phyloP scores from a whole-genome alignment of 2,329 filamentous ascomycete species.

The Kalmusia sp. region DNA sequence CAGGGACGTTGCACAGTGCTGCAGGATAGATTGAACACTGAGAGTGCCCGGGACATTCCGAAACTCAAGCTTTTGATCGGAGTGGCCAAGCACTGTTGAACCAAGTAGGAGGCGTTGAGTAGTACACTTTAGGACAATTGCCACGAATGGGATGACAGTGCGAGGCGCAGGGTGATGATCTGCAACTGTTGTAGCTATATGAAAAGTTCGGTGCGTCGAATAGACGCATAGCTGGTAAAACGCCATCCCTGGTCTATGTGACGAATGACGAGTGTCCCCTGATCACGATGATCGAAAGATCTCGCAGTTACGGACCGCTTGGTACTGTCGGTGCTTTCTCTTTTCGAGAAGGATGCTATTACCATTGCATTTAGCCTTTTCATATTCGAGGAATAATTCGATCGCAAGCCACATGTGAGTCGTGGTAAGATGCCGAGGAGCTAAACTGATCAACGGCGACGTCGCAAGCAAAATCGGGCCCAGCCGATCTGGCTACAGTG shows the following conservation, averaged over 20 bases:
- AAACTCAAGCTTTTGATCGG: neutral
- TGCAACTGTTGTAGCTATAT: neutral
- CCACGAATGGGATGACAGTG: neutral
- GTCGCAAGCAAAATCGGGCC: neutral
- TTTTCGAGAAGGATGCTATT: neutral
- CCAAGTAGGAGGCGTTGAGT: neutral
- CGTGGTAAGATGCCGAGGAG: neutral
- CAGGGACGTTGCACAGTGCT: neutral
- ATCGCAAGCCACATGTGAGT: neutral
- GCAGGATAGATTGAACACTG: constrained; percentile 2
- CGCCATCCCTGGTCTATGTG: neutral
- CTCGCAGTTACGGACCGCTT: neutral
- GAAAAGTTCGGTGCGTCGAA: neutral
- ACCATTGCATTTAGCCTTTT: neutral
- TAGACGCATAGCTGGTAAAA: neutral
- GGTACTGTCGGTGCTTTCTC: neutral
- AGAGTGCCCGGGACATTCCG: neutral
- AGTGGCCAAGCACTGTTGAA: neutral
- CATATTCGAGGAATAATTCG: neutral
- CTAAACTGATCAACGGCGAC: neutral
- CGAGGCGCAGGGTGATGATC: neutral
- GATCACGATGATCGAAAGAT: neutral
- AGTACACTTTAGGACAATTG: neutral
- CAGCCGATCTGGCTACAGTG: neutral
- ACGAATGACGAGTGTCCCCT: neutral